Base-by-base conservation (phyloP, 2,329 filamentous ascomycete species). In the Aspergillus thermomutatus region DNA sequence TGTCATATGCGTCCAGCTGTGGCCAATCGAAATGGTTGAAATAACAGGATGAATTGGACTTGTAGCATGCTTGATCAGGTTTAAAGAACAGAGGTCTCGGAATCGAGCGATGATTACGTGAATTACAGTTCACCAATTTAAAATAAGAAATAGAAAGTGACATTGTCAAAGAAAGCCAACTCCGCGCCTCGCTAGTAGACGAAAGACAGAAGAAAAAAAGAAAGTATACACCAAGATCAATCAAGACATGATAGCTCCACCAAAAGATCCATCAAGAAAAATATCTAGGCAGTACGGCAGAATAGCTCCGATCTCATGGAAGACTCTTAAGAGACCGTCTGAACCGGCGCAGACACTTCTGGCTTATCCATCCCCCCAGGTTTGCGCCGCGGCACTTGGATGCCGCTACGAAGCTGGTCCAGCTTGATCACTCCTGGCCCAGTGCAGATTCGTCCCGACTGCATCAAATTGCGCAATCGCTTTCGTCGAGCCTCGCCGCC, bases 401-500 rank as follows among this genome's bases (percentile, higher is more conserved):
- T 63, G 3, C 67, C 69, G 10, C 60, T 69, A 27, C 72, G 72
- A 23, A 75, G 64, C 49, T 73, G 69, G 25, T 71, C 67, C 57
- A 73, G 56, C 51, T 69, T 72, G n/a, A 71, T 60, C 62, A 74
- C 63, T 0, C 66, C 67, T 1, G 70, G 69, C 1, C 75, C 72
- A 3, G 75, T 77, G 55, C 73, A 77, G 54, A 77, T 77, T 31
- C 72, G 69, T 11, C 75, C 75, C 1, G 70, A 71, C 53, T 70
- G 72, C 71, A 77, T 77, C 63, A 76, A 66, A 21, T 70, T 75
- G 53, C 74, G 74, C 52, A 84, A 72, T 37, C 82, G 72, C 64
- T 80, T 79, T 40, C 82, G 79, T 60, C 75, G 74, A 43, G 78
- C 75, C 70, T 77, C 66, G 63, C 78, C 69, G 64, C 77, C 68